Base-by-base conservation (phyloP, 108 stramenopile species). In the Pseudonitzschia multiseries region DNA sequence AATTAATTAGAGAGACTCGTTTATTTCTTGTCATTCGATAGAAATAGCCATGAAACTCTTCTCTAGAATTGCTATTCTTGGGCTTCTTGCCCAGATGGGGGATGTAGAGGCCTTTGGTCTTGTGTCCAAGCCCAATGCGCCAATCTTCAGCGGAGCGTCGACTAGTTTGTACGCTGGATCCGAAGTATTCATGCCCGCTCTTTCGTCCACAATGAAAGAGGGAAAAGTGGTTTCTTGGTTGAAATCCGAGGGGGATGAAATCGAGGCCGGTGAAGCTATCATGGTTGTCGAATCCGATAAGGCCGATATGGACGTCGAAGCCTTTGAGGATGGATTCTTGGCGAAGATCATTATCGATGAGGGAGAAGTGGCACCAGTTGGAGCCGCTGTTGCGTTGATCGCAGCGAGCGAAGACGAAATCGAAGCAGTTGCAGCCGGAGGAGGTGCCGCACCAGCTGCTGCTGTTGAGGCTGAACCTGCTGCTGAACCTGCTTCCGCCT, bases 161-260 rank as follows among this genome's bases (percentile, higher is more conserved):
- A 44, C 69, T 36, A 73, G 74, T 17, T 62, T 84, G 53, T 27
- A 67, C 65, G 90, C 88, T 14, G 85, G 89, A 42, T 89, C 81
- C 73, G 84, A 90, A 72, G 90, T 94, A 68, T 87, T 89, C 79
- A 98, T 98, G 98, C 98, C 98, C 13, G 98, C 98, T 24, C 74
- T 98, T 26, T 97, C 96, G 6, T 96, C 96, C 4, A 98, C 98
- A 27, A 98, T 98, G 98, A 97, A 95, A 69, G 97, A 97, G 76
- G 98, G 98, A 57, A 90, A 88, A 36, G 93, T 98, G 31, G 97
- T 97, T 57, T 77, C 90, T 5, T 98, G 98, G 98, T 84, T 96
- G 67, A 98, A 97, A 81, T 77, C 68, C 10, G 96, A 97, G 73
- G 97, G 98, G 9, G 97, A 98, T 70, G 89, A 78, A 69, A 88